Conservation (phyloP, 257 asterid species). For the Coffea eugenioides region DNA sequence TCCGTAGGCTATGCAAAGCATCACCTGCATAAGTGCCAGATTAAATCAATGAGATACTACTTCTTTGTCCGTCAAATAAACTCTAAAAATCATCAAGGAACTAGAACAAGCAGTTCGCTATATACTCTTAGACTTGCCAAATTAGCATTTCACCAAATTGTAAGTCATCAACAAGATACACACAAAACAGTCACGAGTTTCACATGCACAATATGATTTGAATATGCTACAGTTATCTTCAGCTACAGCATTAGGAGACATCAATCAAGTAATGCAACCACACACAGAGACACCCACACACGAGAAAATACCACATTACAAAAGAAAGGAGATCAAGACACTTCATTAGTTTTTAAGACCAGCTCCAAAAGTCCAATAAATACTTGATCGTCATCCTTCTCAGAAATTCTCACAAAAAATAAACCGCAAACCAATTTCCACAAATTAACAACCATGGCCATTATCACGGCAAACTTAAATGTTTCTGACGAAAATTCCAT, state of each 20-base stretch:
- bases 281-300: background rate
- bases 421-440: constrained; percentile 3
- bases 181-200: background rate
- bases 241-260: background rate
- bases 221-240: background rate
- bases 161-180: background rate
- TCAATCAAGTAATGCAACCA: background rate
- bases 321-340: background rate
- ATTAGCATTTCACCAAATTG: background rate
- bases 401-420: background rate
- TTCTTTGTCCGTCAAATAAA: background rate
- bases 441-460: background rate
- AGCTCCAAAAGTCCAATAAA: background rate
- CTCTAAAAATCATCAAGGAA: background rate
- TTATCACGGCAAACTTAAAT: constrained; percentile 8
- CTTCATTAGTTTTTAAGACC: background rate
- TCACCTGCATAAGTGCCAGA: constrained; percentile 59
- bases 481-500: constrained; percentile 9
- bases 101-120: constrained; percentile 8
- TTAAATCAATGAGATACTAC: constrained; percentile 14
- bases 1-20: constrained; percentile 81
- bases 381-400: background rate
- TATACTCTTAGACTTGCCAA: background rate
- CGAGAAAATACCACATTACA: background rate
- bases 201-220: background rate